These are phyloP conservation scores for Oxyria digyna DNA, from an alignment of 148 eudicot species.

Conservation along the genomic window DNA sequence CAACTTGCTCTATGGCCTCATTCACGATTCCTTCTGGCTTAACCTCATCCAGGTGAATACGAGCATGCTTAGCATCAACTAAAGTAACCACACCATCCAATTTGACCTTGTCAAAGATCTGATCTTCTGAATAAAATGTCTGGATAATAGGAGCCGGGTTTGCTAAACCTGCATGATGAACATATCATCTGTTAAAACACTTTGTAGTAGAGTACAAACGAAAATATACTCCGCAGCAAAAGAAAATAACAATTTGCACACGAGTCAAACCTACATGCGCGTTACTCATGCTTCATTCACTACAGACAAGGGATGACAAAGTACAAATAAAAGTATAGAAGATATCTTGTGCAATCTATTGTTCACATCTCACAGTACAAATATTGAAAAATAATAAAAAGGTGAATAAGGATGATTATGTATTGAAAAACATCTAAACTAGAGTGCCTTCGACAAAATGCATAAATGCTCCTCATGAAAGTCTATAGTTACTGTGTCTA, in stretches of 20 bases:
- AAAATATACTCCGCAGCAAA: not conserved
- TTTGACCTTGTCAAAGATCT: conserved; percentile 69
- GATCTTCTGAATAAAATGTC: conserved; percentile 96
- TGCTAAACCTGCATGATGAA: conserved; percentile 61
- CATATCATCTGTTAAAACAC: not conserved
- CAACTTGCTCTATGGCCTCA: conserved; percentile 83
- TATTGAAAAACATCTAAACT: not conserved
- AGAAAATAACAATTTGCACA: not conserved
- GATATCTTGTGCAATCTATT: not conserved
- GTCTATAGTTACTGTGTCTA: not conserved
- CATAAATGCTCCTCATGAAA: not conserved
- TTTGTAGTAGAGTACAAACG: not conserved
- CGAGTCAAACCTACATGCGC: not conserved
- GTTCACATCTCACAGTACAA: not conserved
- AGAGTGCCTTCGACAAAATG: not conserved
- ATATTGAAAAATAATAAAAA: not conserved
- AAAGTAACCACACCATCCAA: conserved; percentile 96
- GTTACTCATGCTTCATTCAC: not conserved
- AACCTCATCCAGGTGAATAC: conserved; percentile 66
- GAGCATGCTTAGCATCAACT: conserved; percentile 88
- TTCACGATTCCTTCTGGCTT: conserved; percentile 91
- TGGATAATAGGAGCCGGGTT: conserved; percentile 99
- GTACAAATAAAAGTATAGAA: not conserved
- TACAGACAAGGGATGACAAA: not conserved
- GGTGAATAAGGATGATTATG: not conserved